Evolutionary conservation across 2,329 filamentous ascomycete species (phyloP).

Genomic region (Aspergillus sp.): DNA sequence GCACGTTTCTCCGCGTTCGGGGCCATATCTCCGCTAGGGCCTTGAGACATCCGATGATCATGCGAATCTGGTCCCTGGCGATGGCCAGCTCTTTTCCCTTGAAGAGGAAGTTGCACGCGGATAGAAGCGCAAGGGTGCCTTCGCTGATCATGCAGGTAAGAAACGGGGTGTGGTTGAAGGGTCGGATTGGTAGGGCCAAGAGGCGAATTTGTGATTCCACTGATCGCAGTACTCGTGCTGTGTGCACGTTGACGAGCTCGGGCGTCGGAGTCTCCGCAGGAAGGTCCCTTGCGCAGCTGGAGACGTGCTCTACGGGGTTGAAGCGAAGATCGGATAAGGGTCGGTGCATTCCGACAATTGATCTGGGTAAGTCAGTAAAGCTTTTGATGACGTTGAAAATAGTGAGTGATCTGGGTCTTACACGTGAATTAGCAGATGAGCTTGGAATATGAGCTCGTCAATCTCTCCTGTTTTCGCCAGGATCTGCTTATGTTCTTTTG

Average conservation of each 20-base stretch:
- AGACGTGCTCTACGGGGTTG: constrained; percentile 38
- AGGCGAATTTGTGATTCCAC: constrained; percentile 19
- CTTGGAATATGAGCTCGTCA: constrained; percentile 72
- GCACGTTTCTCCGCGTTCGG: constrained; percentile 32
- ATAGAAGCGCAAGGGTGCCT: constrained; percentile 59
- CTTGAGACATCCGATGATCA: constrained; percentile 41
- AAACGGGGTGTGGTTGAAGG: constrained; percentile 40
- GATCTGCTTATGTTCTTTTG: constrained; percentile 31
- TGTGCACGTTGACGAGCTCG: background rate
- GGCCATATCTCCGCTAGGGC: constrained; percentile 37
- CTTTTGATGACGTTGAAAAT: background rate
- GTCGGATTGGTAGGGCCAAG: constrained; percentile 34
- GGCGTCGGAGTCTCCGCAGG: constrained; percentile 19
- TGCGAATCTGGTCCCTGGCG: constrained; percentile 40
- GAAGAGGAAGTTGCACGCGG: constrained; percentile 40
- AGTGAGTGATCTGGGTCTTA: constrained; percentile 6
- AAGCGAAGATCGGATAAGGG: constrained; percentile 40
- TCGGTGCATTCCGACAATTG: constrained; percentile 38
- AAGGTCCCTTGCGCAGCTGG: constrained; percentile 30
- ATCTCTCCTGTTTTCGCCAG: constrained; percentile 43
- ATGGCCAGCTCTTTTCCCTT: constrained; percentile 29
- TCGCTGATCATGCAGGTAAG: constrained; percentile 43
- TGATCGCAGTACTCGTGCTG: background rate
- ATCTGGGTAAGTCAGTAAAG: constrained; percentile 20
- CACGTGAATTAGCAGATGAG: constrained; percentile 66